A percentile compares a stretch with the other conserved stretches of the same genome.
phyloP scores from a whole-genome alignment of 257 asterid genomes.

The Schizonepeta tenuifolia region DNA sequence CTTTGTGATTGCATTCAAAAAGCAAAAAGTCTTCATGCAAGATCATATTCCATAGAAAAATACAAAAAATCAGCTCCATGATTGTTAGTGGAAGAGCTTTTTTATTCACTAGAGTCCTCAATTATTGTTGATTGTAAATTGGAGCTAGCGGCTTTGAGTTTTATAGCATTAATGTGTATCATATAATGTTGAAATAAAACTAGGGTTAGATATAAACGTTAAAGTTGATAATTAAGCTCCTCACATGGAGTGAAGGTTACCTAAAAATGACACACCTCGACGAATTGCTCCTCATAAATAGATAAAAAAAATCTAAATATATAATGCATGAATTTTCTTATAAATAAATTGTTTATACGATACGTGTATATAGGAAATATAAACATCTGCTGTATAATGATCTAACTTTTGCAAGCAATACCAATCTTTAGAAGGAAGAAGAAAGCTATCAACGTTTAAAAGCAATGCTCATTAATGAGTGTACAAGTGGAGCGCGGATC shows the following conservation, averaged over 20 bases:
- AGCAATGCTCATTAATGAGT: constrained; percentile 34
- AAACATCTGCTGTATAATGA: not conserved
- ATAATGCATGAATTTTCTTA: not conserved
- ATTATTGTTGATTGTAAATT: constrained; percentile 15
- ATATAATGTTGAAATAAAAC: not conserved
- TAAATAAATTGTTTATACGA: not conserved
- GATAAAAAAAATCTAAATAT: not conserved
- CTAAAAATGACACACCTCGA: no score
- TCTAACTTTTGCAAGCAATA: constrained; percentile 26
- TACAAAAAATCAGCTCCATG: constrained; percentile 1
- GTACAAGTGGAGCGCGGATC: constrained; percentile 30
- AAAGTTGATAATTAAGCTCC: no score
- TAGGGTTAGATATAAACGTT: not conserved
- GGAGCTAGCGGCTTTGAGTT: not conserved
- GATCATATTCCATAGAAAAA: constrained; percentile 21
- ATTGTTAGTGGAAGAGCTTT: constrained; percentile 28
- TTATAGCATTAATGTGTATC: not conserved
- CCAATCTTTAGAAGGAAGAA: constrained; percentile 1
- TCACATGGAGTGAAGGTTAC: no score
- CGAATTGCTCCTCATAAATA: not conserved
- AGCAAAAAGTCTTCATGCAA: constrained; percentile 32
- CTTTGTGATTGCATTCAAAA: not conserved
- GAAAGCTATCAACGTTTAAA: constrained; percentile 21
- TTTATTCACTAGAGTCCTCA: constrained; percentile 13
- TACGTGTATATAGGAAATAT: not conserved